Base-by-base conservation (phyloP, 164 flowering plant species). In the Vitis rupestris region DNA sequence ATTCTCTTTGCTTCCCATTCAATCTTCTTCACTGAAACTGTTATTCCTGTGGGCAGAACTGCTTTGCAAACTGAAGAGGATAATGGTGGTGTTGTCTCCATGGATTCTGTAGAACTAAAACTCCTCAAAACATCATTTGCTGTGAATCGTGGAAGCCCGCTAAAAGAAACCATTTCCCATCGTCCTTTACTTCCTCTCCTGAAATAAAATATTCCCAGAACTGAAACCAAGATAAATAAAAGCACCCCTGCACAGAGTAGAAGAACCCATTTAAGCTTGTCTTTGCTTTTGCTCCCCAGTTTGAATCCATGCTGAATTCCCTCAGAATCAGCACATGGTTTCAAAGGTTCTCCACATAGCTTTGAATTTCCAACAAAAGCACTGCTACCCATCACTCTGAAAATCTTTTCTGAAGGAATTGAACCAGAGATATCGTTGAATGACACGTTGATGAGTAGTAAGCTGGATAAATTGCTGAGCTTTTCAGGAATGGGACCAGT, bases 21-120 rank as follows among this genome's bases (percentile, higher is more conserved):
- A 9, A 92, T 74, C 72, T 81, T 88, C 83, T 84, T 92, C 65
- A 90, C 94, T 3, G 83, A 79, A 53, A 94, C 97, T 55, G 93
- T 87, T 66, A 90, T 88, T 66, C 99, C 97, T 0, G 97, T 92
- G 2, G 97, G 97, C 50, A 92, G 80, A 77, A 86, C 91, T 57
- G 85, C 88, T 76, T 91, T 93, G 76, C 84, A 75, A 19, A 77
- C 79, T 17, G 85, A 70, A 68, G 78, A 58, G 27, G 88, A 75
- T 59, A 59, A 19, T 37, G 78, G 30, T 9, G 81, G 75, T 30
- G 66, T 53, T 3, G 74, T 50, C 48, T 82, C 91, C 50, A 66
- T 52, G 9, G 79, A 53, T 31, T 86, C 86, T 8, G 78, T 62
- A 19, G 83, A 78, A 64, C 65, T 85, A 67, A 88, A 78, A 82